Percentiles rank a stretch among this genome's conserved stretches.
Conservation (phyloP, 805 yeast genomes). For the Barnettozyma botsteinii region DNA sequence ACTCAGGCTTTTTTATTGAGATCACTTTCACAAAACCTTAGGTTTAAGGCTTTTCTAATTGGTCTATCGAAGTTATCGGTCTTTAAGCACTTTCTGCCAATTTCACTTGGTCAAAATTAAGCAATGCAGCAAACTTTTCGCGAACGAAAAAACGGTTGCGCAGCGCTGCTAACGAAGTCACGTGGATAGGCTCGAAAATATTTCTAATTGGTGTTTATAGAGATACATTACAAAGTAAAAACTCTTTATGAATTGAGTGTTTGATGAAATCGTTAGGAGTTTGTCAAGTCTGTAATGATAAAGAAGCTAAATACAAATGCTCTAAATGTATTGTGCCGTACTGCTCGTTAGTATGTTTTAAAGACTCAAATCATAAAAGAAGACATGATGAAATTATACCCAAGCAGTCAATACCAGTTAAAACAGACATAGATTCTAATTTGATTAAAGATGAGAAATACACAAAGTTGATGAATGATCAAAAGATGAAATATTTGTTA, state of each 20-base stretch:
- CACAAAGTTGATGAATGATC: slow-evolving; percentile 33
- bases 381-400: slow-evolving; percentile 18
- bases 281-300: slow-evolving; percentile 17
- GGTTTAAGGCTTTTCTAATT: too few species aligned
- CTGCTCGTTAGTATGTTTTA: slow-evolving; percentile 62
- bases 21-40: too few species aligned
- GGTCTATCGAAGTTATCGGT: neutral
- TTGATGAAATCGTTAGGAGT: slow-evolving; percentile 2
- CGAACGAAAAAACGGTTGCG: neutral
- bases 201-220: too few species aligned
- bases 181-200: too few species aligned
- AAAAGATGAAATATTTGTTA: slow-evolving; percentile 40
- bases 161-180: too few species aligned
- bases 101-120: neutral
- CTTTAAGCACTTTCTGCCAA: neutral
- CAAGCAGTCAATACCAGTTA: neutral
- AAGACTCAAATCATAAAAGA: slow-evolving; percentile 31
- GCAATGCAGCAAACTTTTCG: too few species aligned
- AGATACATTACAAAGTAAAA: too few species aligned
- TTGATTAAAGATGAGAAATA: slow-evolving; percentile 22
- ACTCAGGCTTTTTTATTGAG: too few species aligned
- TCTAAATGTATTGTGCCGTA: slow-evolving; percentile 39
- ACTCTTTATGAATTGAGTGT: too few species aligned
- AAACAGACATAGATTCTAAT: neutral
- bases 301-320: slow-evolving; percentile 48